A percentile compares a stretch with the other conserved stretches of the same genome.
These are phyloP conservation scores for Pleodorina starrii DNA, from an alignment of 139 green algal species.

Conservation along the genomic window DNA sequence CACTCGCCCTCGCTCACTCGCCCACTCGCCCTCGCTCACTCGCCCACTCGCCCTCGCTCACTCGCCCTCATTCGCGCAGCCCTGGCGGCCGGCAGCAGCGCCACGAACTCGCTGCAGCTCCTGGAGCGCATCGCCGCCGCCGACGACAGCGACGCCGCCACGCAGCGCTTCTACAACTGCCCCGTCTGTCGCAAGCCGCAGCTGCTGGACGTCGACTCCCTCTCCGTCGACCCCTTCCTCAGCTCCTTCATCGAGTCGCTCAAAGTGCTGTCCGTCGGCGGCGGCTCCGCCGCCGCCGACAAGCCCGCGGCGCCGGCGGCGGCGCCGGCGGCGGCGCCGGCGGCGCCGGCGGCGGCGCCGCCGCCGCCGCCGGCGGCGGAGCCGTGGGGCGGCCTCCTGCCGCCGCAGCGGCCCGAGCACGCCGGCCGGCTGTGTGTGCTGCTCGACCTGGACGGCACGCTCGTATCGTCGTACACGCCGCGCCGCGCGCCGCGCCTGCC, in stretches of 20 bases:
- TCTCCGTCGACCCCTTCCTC: slow-evolving; percentile 83
- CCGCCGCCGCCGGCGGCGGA: not conserved
- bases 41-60: not conserved
- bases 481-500: slow-evolving; percentile 77
- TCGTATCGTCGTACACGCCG: slow-evolving; percentile 87
- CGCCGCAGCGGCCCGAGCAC: slow-evolving; percentile 52
- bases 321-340: not conserved
- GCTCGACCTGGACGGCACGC: slow-evolving; percentile 92
- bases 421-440: slow-evolving; percentile 80
- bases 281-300: not conserved
- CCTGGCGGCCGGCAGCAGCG: not conserved
- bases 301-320: not conserved
- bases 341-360: not conserved
- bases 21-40: not conserved
- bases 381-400: slow-evolving; percentile 56
- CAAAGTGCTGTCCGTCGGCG: slow-evolving; percentile 41
- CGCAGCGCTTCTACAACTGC: slow-evolving; percentile 77
- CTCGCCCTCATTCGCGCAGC: not conserved
- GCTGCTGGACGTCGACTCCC: slow-evolving; percentile 81
- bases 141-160: not conserved
- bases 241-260: slow-evolving; percentile 77
- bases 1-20: not conserved
- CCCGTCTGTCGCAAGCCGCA: slow-evolving; percentile 85
- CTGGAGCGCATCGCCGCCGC: slow-evolving; percentile 48
- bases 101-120: not conserved